Percentiles rank a stretch among this genome's conserved stretches.
Evolutionary conservation across 176 grass and related monocot species (phyloP).

Genomic region (Zoysia pacifica): DNA sequence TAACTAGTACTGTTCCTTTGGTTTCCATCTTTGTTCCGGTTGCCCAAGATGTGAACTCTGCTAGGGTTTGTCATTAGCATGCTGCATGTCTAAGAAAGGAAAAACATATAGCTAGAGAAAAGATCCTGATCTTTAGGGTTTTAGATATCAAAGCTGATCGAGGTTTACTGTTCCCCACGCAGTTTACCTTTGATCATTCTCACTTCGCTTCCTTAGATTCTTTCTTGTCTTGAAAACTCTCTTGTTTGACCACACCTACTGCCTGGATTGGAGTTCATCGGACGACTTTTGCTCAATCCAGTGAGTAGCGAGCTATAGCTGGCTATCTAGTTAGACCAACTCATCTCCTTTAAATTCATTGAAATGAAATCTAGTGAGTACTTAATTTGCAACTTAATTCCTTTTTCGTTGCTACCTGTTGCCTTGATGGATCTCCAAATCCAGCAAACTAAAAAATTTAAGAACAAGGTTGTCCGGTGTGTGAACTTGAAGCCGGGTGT

Average conservation of each 20-base stretch:
- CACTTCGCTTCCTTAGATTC: constrained; percentile 19
- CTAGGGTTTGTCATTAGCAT: constrained; percentile 58
- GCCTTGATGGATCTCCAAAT: constrained; percentile 50
- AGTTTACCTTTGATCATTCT: constrained; percentile 6
- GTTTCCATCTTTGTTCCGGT: constrained; percentile 25
- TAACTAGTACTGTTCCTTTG: not conserved
- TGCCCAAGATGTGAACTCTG: constrained; percentile 28
- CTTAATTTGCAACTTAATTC: constrained; percentile 20
- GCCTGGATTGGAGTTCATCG: constrained; percentile 25
- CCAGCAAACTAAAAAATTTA: not conserved
- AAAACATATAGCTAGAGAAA: constrained; percentile 15
- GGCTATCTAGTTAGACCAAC: not conserved
- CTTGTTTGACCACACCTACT: constrained; percentile 42
- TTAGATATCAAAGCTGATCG: not conserved
- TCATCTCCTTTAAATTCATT: constrained; percentile 27
- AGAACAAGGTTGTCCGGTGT: constrained; percentile 15
- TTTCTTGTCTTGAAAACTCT: constrained; percentile 18
- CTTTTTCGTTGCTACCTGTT: constrained; percentile 13
- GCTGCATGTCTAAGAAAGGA: constrained; percentile 34
- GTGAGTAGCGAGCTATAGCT: not conserved
- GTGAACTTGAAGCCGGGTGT: constrained; percentile 29
- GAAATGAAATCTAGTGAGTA: constrained; percentile 18
- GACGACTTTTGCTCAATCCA: not conserved
- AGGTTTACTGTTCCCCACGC: constrained; percentile 11
- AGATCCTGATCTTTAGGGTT: constrained; percentile 40